Conservation (phyloP, 768 basidiomycete genomes). For the Kwoniella dejecticola region DNA sequence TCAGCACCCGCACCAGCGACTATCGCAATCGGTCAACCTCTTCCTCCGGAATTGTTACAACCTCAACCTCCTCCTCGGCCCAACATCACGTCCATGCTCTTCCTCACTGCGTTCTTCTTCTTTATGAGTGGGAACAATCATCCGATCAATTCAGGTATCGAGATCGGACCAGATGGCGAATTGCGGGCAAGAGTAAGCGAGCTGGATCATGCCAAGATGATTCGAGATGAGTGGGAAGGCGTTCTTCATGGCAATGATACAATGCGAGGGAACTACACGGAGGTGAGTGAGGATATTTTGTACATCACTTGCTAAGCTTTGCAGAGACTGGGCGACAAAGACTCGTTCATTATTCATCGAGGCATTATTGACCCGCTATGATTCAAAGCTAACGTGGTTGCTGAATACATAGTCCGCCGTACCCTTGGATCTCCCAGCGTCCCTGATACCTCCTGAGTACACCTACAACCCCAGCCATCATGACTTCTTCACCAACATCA, state of each 20-base stretch:
- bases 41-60: conserved; percentile 14
- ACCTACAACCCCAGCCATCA: conserved; percentile 14
- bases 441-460: conserved; percentile 36
- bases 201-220: conserved; percentile 33
- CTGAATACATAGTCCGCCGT: conserved; percentile 34
- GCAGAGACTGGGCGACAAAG: too few relatives aligned
- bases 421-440: conserved; percentile 25
- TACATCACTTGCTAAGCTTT: neutral
- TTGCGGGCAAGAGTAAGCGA: conserved; percentile 34
- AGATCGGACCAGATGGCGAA: conserved; percentile 42
- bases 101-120: conserved; percentile 54
- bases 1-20: too few relatives aligned
- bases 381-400: too few relatives aligned
- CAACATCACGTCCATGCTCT: conserved; percentile 47
- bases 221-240: conserved; percentile 38
- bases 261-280: conserved; percentile 41
- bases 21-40: neutral
- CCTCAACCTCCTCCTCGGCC: conserved; percentile 38
- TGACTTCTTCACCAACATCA: conserved; percentile 46
- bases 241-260: conserved; percentile 34
- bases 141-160: conserved; percentile 17
- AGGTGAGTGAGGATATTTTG: conserved; percentile 24
- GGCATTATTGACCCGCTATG: too few relatives aligned
- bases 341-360: too few relatives aligned
- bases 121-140: conserved; percentile 46